Conservation (phyloP, 106 monocot species). For the Dioscorea zingiberensis region DNA sequence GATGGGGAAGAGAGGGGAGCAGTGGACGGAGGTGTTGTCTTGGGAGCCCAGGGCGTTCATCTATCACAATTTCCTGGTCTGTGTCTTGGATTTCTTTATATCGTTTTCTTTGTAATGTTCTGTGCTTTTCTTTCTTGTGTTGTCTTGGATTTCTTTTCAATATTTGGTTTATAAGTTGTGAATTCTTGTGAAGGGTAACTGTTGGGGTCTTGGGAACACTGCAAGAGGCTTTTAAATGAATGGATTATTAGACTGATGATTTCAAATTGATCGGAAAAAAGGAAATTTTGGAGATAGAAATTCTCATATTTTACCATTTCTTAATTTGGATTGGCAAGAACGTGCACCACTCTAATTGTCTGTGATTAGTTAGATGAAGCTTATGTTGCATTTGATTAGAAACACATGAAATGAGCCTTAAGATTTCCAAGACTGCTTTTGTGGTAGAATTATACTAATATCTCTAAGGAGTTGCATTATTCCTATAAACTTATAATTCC, state of each 20-base stretch:
- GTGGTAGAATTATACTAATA: no score
- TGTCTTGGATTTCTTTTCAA: neutral
- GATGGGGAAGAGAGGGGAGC: slow-evolving; percentile 23
- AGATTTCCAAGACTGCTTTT: no score
- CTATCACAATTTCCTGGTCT: slow-evolving; percentile 56
- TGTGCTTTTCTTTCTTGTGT: neutral
- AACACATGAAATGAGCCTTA: no score
- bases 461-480: no score
- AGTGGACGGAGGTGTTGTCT: slow-evolving; percentile 56
- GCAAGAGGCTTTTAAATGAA: neutral
- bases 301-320: no score
- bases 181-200: no score
- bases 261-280: neutral
- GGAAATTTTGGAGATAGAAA: neutral
- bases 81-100: neutral
- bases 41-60: slow-evolving; percentile 64
- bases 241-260: neutral
- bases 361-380: no score
- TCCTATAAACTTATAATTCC: no score
- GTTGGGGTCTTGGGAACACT: neutral
- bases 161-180: no score
- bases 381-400: no score
- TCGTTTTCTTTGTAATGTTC: neutral
- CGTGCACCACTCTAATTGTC: no score
- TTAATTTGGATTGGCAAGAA: no score